These are phyloP conservation scores for Teunomyces kruisii DNA, from an alignment of 805 yeast genomes.

Conservation along the genomic window DNA sequence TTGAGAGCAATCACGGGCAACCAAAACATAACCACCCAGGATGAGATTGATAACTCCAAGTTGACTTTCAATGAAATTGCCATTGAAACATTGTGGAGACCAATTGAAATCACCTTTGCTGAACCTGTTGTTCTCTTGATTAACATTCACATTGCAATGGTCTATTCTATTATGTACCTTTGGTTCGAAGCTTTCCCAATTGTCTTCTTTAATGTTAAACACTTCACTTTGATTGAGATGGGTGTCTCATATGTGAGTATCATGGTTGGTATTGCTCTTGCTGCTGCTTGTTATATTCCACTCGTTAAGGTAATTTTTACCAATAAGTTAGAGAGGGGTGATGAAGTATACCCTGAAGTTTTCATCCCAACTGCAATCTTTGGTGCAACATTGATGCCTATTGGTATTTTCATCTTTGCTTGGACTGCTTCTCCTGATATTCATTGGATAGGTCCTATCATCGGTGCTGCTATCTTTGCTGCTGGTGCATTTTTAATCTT, in stretches of 20 bases:
- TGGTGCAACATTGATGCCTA: conserved; percentile 21
- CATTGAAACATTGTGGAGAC: conserved; percentile 44
- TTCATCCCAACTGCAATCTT: conserved; percentile 20
- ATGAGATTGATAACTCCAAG: conserved; percentile 31
- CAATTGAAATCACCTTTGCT: conserved; percentile 44
- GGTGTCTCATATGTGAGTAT: conserved; percentile 50
- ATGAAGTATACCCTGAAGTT: conserved; percentile 14
- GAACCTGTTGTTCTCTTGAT: conserved; percentile 59
- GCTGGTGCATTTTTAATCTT: conserved; percentile 34
- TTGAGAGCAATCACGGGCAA: conserved; percentile 52
- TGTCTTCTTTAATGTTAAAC: conserved; percentile 43
- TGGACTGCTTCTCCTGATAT: conserved; percentile 17
- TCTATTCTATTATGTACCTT: conserved; percentile 52
- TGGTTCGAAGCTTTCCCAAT: conserved; percentile 66
- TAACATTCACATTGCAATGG: conserved; percentile 50
- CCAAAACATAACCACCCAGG: conserved; percentile 38
- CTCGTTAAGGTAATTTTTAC: conserved; percentile 12
- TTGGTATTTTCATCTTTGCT: conserved; percentile 20
- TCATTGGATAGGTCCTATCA: conserved; percentile 21
- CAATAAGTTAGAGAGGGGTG: conserved; percentile 10
- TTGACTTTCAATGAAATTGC: conserved; percentile 18
- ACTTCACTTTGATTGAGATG: conserved; percentile 47
- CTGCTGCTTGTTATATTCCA: conserved; percentile 10
- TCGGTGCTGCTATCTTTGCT: conserved; percentile 18
- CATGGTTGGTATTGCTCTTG: conserved; percentile 42